A percentile compares a stretch with the other conserved stretches of the same genome.
These are phyloP conservation scores for Rhododendron williamsianum DNA, from an alignment of 148 eudicot genomes.

Conservation along the genomic window DNA sequence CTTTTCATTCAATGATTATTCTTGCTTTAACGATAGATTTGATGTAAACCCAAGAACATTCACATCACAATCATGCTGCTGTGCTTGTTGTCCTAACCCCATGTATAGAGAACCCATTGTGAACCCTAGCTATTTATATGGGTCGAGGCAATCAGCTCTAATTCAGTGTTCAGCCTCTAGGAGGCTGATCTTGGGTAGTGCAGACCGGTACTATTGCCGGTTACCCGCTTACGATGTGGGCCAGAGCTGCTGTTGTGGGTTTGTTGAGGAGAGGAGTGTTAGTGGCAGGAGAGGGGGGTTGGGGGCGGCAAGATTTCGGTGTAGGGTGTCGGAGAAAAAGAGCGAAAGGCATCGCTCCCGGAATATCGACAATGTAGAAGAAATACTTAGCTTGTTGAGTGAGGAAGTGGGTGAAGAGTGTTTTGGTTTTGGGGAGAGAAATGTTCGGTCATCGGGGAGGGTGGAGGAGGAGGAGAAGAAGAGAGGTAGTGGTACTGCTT, in stretches of 20 bases:
- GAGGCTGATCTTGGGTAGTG: constrained; percentile 34
- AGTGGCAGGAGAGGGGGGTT: constrained; percentile 19
- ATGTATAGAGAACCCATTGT: constrained; percentile 25
- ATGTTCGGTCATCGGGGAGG: constrained; percentile 22
- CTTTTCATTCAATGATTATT: constrained; percentile 29
- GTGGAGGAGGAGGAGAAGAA: constrained; percentile 24
- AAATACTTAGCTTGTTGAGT: constrained; percentile 68
- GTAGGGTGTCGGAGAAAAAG: constrained; percentile 32
- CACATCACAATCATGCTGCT: constrained; percentile 30
- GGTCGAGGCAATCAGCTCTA: constrained; percentile 67
- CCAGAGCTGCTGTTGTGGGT: constrained; percentile 27
- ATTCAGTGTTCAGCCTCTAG: constrained; percentile 60
- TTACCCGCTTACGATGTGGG: constrained; percentile 33
- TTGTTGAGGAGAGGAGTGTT: constrained; percentile 25
- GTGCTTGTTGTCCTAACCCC: constrained; percentile 31
- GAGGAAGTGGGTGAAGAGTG: constrained; percentile 46
- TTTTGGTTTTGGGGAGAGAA: constrained; percentile 35
- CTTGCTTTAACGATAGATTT: constrained; percentile 24
- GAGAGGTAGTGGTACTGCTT: constrained; percentile 19
- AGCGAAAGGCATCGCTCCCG: constrained; percentile 6
- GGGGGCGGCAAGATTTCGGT: constrained; percentile 30
- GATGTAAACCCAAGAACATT: constrained; percentile 17
- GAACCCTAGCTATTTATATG: constrained; percentile 47
- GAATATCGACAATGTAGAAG: constrained; percentile 54
- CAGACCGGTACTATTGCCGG: constrained; percentile 26